Percentiles rank a stretch among this genome's conserved stretches.
Evolutionary conservation across 2,329 filamentous ascomycete genomes (phyloP).

Genomic region (Alternaria longipes): DNA sequence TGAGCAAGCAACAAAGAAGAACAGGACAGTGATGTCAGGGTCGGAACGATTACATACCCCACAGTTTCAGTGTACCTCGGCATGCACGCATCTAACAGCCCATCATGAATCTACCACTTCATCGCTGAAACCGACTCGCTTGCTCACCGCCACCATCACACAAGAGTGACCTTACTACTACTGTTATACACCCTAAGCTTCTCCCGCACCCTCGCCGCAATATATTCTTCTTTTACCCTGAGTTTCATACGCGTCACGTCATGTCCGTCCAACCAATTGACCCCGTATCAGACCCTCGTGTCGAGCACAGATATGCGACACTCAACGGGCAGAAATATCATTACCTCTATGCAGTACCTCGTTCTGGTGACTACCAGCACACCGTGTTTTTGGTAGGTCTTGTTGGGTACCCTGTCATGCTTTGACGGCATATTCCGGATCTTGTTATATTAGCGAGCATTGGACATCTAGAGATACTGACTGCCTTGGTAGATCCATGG

Average conservation of each 20-base stretch:
- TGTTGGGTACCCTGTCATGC: neutral
- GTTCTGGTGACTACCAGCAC: slow-evolving; percentile 55
- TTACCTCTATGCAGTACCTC: slow-evolving; percentile 63
- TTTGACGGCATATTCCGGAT: slow-evolving; percentile 4
- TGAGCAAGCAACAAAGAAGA: neutral
- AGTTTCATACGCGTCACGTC: slow-evolving; percentile 20
- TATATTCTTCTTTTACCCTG: slow-evolving; percentile 11
- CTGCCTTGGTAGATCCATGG: slow-evolving; percentile 69
- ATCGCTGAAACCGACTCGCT: slow-evolving; percentile 1
- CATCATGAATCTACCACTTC: slow-evolving; percentile 1
- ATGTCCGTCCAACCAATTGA: slow-evolving; percentile 71
- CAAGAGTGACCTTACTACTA: neutral
- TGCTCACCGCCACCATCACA: neutral
- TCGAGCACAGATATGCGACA: slow-evolving; percentile 69
- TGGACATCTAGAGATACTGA: neutral
- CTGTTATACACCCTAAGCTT: neutral
- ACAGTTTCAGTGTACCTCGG: slow-evolving; percentile 5
- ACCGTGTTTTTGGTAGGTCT: slow-evolving; percentile 63
- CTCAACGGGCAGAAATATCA: slow-evolving; percentile 77
- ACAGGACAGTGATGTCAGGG: neutral
- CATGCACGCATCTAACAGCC: slow-evolving; percentile 3
- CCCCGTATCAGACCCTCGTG: slow-evolving; percentile 70
- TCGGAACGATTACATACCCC: neutral
- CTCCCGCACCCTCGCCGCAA: neutral
- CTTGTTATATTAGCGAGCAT: neutral